A percentile compares a stretch with the other conserved stretches of the same genome.
Conservation (phyloP, 2,329 filamentous ascomycete genomes). For the Chaetomiaceae sp. region DNA sequence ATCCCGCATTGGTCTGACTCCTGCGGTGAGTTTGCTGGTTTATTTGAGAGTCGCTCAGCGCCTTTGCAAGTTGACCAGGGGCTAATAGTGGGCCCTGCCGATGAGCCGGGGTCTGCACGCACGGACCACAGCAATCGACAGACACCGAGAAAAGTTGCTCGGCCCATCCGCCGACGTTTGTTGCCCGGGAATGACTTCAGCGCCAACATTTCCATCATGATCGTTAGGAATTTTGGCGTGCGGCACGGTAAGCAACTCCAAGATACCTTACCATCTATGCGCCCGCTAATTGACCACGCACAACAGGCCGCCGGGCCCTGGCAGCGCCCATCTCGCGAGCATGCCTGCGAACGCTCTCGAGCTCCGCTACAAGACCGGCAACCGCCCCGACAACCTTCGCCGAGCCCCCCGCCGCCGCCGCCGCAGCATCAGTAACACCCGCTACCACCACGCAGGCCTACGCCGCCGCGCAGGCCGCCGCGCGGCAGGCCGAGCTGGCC, state of each 20-base stretch:
- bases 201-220: slow-evolving; percentile 43
- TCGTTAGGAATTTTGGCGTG: slow-evolving; percentile 49
- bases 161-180: background rate
- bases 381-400: slow-evolving; percentile 26
- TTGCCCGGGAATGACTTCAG: slow-evolving; percentile 15
- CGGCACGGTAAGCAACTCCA: slow-evolving; percentile 47
- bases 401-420: slow-evolving; percentile 1
- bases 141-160: slow-evolving; percentile 26
- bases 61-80: no score
- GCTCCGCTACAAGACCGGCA: slow-evolving; percentile 28
- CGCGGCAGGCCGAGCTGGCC: slow-evolving; percentile 25
- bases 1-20: no score
- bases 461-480: slow-evolving; percentile 17
- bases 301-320: slow-evolving; percentile 53
- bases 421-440: background rate
- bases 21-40: no score
- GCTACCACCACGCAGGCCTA: slow-evolving; percentile 10
- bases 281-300: slow-evolving; percentile 7
- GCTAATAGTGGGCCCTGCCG: background rate
- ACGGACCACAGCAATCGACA: slow-evolving; percentile 23
- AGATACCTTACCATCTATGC: background rate
- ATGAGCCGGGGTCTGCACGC: slow-evolving; percentile 5
- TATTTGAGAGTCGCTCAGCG: no score
- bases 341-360: slow-evolving; percentile 40
- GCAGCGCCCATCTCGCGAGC: slow-evolving; percentile 40